Percentiles rank a stretch among this genome's conserved stretches.
These are phyloP conservation scores for Trichoderma koningii DNA, from an alignment of 2,329 filamentous ascomycete species.

Conservation along the genomic window DNA sequence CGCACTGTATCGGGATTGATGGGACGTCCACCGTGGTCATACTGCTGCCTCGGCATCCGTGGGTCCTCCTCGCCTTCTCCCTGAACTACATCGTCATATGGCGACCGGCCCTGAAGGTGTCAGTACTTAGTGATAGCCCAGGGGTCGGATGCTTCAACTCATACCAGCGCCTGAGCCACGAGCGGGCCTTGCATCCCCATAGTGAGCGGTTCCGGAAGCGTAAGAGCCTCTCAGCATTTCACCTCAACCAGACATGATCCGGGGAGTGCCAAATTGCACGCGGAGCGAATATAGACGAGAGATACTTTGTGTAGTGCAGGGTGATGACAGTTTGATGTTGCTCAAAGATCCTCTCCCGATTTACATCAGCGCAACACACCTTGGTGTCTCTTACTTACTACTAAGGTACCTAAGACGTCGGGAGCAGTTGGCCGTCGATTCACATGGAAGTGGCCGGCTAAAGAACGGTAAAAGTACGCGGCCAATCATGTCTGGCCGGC, in stretches of 20 bases:
- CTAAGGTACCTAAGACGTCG: too few species aligned
- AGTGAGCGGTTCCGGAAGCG: slow-evolving; percentile 28
- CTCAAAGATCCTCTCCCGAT: background rate
- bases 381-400: too few species aligned
- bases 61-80: slow-evolving; percentile 50
- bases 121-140: background rate
- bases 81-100: slow-evolving; percentile 59
- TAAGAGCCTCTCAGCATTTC: slow-evolving; percentile 4
- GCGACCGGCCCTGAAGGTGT: slow-evolving; percentile 55
- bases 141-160: slow-evolving; percentile 29
- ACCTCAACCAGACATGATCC: slow-evolving; percentile 18
- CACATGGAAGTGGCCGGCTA: background rate
- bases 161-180: slow-evolving; percentile 59
- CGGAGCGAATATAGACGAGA: background rate
- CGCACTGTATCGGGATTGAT: slow-evolving; percentile 56
- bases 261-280: background rate
- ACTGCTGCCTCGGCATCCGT: slow-evolving; percentile 50
- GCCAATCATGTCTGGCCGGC: background rate
- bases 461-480: background rate
- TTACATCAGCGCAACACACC: background rate
- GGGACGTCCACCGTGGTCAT: slow-evolving; percentile 58
- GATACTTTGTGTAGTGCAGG: background rate
- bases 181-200: slow-evolving; percentile 60
- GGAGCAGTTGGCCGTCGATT: background rate
- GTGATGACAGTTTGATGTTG: background rate